phyloP scores from a whole-genome alignment of 495 filamentous ascomycete species.

The Pyronema domesticum region DNA sequence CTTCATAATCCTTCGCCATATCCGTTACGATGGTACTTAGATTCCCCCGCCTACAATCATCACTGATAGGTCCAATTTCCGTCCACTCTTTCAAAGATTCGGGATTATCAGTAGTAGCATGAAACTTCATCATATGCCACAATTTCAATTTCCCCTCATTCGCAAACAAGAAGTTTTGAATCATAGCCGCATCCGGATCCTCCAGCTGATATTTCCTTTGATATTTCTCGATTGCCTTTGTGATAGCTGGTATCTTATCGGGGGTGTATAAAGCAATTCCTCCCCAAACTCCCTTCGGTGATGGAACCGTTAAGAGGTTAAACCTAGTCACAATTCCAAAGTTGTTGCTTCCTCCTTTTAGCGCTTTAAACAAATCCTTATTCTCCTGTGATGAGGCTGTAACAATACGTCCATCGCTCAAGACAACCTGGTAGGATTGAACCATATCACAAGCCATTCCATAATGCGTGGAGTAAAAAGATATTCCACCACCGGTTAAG shows the following conservation, averaged over 20 bases:
- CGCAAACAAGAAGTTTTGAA: background rate
- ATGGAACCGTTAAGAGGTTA: constrained; percentile 9
- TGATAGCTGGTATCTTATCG: background rate
- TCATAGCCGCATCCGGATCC: constrained; percentile 2
- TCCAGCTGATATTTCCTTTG: background rate
- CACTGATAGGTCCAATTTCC: background rate
- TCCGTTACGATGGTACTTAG: background rate
- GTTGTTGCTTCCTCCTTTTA: constrained; percentile 38
- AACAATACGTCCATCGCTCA: constrained; percentile 32
- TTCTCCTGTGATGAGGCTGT: constrained; percentile 28
- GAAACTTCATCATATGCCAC: background rate
- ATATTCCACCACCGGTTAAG: constrained; percentile 27
- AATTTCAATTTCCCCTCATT: background rate
- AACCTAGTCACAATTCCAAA: constrained; percentile 28
- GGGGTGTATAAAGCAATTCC: background rate
- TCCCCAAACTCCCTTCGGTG: background rate
- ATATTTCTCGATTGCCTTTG: background rate
- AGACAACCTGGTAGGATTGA: constrained; percentile 20
- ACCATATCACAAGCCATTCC: constrained; percentile 36
- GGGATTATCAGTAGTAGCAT: background rate
- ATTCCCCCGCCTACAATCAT: background rate
- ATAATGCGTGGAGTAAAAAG: constrained; percentile 28
- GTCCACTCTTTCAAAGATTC: background rate
- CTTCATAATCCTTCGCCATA: background rate
- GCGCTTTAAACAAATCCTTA: constrained; percentile 38